phyloP scores from a whole-genome alignment of 1,284 basidiomycete genomes.

The Cystobasidium pallidum region DNA sequence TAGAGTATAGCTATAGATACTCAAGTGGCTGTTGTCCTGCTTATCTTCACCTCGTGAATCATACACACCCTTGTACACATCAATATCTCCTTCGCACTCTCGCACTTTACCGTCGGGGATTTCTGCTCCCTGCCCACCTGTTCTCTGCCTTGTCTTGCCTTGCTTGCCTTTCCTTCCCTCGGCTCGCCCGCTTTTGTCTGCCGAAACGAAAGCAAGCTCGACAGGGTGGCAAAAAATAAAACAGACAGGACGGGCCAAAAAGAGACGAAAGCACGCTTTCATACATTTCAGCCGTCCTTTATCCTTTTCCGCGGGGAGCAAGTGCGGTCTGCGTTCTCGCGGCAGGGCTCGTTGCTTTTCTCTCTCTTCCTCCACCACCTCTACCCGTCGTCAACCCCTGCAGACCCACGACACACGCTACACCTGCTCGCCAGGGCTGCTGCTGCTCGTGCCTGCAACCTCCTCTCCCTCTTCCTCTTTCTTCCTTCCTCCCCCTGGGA shows the following conservation, averaged over 20 bases:
- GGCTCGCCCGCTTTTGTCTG: neutral
- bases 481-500: neutral
- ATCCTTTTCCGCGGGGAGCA: too few relatives aligned
- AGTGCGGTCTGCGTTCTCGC: neutral
- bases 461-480: neutral
- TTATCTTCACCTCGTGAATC: neutral
- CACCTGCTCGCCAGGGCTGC: conserved; percentile 2
- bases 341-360: neutral
- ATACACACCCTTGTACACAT: neutral
- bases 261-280: neutral
- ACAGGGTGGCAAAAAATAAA: neutral
- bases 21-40: too few relatives aligned
- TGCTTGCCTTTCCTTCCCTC: neutral
- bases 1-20: neutral
- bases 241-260: neutral
- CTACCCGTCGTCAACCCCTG: neutral
- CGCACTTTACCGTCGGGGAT: neutral
- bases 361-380: conserved; percentile 4
- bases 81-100: neutral
- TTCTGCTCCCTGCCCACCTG: too few relatives aligned
- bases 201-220: neutral
- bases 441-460: neutral
- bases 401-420: neutral
- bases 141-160: too few relatives aligned
- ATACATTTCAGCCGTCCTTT: neutral